Percentiles rank a stretch among this genome's conserved stretches.
phyloP scores from a whole-genome alignment of 495 filamentous ascomycete genomes.

The Tuber calosporum region DNA sequence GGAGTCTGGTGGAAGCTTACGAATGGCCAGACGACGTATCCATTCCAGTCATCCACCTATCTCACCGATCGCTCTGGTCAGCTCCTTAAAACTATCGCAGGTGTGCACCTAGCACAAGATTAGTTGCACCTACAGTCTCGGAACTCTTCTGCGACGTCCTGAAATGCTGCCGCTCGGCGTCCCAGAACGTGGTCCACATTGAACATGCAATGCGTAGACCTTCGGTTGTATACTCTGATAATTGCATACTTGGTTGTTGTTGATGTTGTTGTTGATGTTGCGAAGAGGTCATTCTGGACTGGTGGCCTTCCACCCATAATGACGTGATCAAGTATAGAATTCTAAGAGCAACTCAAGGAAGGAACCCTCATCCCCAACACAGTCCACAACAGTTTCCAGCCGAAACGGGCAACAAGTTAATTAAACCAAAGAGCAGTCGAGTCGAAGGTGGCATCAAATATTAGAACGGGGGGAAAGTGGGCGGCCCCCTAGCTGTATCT shows the following conservation, averaged over 20 bases:
- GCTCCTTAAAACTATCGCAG: background rate
- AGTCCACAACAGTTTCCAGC: too few species aligned
- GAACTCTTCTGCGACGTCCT: conserved; percentile 19
- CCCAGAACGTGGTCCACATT: conserved; percentile 31
- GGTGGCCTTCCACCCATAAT: background rate
- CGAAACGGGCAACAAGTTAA: too few species aligned
- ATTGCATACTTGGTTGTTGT: background rate
- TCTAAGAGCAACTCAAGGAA: background rate
- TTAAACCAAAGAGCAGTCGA: too few species aligned
- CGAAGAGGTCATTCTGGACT: background rate
- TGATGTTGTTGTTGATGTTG: background rate
- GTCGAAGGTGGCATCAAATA: too few species aligned
- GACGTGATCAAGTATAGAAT: background rate
- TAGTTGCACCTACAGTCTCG: conserved; percentile 22
- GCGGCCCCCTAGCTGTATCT: too few species aligned
- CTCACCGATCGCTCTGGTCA: background rate
- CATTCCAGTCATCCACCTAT: conserved; percentile 27
- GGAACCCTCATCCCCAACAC: too few species aligned
- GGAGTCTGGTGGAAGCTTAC: conserved; percentile 2
- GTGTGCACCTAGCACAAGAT: background rate
- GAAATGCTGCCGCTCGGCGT: conserved; percentile 26
- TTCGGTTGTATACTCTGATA: conserved; percentile 4
- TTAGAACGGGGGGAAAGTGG: too few species aligned
- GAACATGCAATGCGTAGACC: conserved; percentile 17
- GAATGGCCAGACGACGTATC: conserved; percentile 35